A percentile compares a stretch with the other conserved stretches of the same genome.
These are phyloP conservation scores for Turnera subulata DNA, from an alignment of 345 rosid genomes.

Conservation along the genomic window DNA sequence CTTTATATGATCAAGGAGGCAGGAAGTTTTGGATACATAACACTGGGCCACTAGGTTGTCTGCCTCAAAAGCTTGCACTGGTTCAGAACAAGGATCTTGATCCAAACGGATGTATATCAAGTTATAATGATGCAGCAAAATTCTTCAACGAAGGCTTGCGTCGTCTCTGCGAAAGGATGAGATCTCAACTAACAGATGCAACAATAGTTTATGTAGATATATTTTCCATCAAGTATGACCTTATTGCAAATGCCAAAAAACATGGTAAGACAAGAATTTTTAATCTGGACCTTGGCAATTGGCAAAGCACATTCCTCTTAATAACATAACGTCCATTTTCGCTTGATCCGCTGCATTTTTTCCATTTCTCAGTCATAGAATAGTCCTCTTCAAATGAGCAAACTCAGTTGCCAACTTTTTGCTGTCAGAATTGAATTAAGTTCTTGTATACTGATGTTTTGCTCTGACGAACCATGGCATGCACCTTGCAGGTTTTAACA, in stretches of 20 bases:
- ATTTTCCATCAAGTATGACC: slow-evolving; percentile 65
- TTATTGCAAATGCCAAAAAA: slow-evolving; percentile 51
- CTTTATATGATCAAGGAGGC: slow-evolving; percentile 58
- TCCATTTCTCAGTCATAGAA: not conserved
- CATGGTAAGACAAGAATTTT: too few species aligned
- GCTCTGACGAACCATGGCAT: too few species aligned
- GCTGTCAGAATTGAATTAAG: too few species aligned
- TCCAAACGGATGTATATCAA: slow-evolving; percentile 49
- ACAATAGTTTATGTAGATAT: slow-evolving; percentile 62
- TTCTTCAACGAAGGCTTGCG: slow-evolving; percentile 57
- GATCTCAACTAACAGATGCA: slow-evolving; percentile 46
- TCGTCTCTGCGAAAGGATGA: slow-evolving; percentile 42
- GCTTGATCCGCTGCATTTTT: too few species aligned
- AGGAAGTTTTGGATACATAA: slow-evolving; percentile 88
- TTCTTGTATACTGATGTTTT: too few species aligned
- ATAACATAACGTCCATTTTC: too few species aligned
- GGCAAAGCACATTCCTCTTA: too few species aligned
- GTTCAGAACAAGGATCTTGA: slow-evolving; percentile 43
- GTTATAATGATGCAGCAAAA: slow-evolving; percentile 59
- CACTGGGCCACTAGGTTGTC: slow-evolving; percentile 87
- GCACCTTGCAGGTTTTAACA: slow-evolving; percentile 50
- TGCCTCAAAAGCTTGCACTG: slow-evolving; percentile 72
- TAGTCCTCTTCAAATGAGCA: too few species aligned
- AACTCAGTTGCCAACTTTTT: too few species aligned
- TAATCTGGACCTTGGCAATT: too few species aligned